A percentile compares a stretch with the other conserved stretches of the same genome.
These are phyloP conservation scores for Wallemia ichthyophaga DNA, from an alignment of 1,284 basidiomycete species.

Conservation along the genomic window DNA sequence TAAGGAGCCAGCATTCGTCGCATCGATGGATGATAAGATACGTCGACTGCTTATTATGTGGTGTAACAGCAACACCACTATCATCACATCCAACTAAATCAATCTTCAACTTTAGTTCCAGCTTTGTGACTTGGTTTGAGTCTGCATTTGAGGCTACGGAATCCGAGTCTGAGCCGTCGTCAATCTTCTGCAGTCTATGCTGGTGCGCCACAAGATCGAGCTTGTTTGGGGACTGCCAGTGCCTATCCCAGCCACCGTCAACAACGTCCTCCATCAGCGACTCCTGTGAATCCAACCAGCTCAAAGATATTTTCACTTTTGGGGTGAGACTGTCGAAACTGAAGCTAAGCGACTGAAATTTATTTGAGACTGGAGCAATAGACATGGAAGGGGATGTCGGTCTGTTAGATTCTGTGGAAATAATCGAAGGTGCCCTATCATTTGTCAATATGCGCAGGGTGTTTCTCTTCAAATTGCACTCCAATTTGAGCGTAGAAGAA, in stretches of 20 bases:
- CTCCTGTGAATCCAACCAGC: not conserved
- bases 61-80: not conserved
- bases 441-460: not conserved
- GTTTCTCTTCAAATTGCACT: not conserved
- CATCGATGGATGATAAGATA: not conserved
- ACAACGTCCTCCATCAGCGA: not conserved
- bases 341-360: not conserved
- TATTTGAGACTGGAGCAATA: not conserved
- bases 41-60: not conserved
- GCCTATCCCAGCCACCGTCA: not conserved
- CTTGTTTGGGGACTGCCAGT: not conserved
- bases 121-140: not conserved
- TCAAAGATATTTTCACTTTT: not conserved
- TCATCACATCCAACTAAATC: not conserved
- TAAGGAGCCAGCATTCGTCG: not conserved
- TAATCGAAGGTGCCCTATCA: not conserved
- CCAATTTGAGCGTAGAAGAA: not conserved
- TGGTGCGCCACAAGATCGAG: not conserved
- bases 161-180: not conserved
- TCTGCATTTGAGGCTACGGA: not conserved
- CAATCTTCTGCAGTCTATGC: not conserved
- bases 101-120: not conserved
- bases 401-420: not conserved
- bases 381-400: not conserved
- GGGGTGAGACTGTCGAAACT: not conserved